Base-by-base conservation (phyloP, 2,329 filamentous ascomycete genomes). In the Aspergillus sergii region DNA sequence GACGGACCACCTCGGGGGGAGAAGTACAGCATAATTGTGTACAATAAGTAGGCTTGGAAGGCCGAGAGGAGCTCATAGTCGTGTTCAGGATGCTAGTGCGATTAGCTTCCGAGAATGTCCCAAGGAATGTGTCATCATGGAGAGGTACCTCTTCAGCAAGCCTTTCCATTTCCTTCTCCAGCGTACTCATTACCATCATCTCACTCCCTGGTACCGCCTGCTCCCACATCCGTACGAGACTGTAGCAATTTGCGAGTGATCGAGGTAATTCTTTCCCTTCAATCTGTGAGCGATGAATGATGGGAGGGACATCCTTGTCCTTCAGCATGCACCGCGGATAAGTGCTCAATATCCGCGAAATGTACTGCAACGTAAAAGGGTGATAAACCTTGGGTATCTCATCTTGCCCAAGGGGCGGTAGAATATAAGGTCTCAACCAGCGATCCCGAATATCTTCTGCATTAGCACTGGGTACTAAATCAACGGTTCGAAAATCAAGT, bases 41-140 rank as follows among this genome's bases (percentile, higher is more conserved):
- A 85, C n/a, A 86, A 77, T 3, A 87, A 72, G 68, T 85, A 85
- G 0, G 84, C 82, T 64, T 87, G 85, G 45, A 86, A 85, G 1
- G 80, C 74, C 0, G 79, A 77, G 0, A 87, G 77, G 0, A 79
- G 71, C 7, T 72, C 68, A 32, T 73, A 65, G 21, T 75, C 68
- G 51, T 69, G 63, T 39, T 57, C 26, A 21, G 26, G n/a, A 4
- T 30, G 26, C 46, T 58, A 7, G 46, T 23, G 1, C 21, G 30
- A 28, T 48, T 36, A 48, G 9, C 30, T 45, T 46, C 51, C 16
- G 39, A 26, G 39, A 19, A 74, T 73, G 30, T 41, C 61, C 21
- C 61, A 23, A 23, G 2, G n/a, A 8, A 30, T 32, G 14, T 60
- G 5, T 43, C 26, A 4, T n/a, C 16, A 43, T 5, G 32, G 5